phyloP scores from a whole-genome alignment of 176 grass and related monocot genomes.

The Urochloa ruziziensis region DNA sequence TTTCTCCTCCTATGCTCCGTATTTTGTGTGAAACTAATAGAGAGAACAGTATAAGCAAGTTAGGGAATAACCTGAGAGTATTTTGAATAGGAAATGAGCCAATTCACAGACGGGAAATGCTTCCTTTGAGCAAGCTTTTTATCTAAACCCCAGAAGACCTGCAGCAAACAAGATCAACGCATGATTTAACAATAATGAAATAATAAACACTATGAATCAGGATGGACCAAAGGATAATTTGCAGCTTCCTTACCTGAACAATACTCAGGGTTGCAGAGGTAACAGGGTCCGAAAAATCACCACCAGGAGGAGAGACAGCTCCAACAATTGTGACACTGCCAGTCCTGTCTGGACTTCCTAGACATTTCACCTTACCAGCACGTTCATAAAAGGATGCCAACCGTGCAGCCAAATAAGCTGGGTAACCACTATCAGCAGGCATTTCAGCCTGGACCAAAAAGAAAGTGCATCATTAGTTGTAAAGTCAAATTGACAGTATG shows the following conservation, averaged over 20 bases:
- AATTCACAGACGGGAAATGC: constrained; percentile 99
- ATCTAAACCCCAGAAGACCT: constrained; percentile 99
- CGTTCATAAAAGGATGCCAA: constrained; percentile 98
- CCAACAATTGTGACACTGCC: constrained; percentile 99
- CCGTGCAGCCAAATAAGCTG: constrained; percentile 94
- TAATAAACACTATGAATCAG: neutral
- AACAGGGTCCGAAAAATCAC: constrained; percentile 99
- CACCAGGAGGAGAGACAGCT: constrained; percentile 95
- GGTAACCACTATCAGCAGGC: constrained; percentile 99
- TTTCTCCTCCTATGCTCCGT: neutral
- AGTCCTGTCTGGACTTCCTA: constrained; percentile 84
- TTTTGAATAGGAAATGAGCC: constrained; percentile 99
- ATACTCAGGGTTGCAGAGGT: constrained; percentile 98
- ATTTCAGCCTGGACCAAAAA: constrained; percentile 77
- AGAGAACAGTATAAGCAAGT: neutral
- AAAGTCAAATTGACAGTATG: neutral
- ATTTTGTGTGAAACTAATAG: neutral
- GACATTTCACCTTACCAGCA: constrained; percentile 97
- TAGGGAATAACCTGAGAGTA: constrained; percentile 74
- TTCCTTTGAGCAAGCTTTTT: constrained; percentile 99
- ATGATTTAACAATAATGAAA: neutral
- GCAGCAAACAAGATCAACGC: constrained; percentile 32
- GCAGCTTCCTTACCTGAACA: constrained; percentile 65
- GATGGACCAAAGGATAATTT: neutral
- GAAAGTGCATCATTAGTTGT: constrained; percentile 2